Base-by-base conservation (phyloP, 164 flowering plant species). In the Magnolia kwangsiensis region DNA sequence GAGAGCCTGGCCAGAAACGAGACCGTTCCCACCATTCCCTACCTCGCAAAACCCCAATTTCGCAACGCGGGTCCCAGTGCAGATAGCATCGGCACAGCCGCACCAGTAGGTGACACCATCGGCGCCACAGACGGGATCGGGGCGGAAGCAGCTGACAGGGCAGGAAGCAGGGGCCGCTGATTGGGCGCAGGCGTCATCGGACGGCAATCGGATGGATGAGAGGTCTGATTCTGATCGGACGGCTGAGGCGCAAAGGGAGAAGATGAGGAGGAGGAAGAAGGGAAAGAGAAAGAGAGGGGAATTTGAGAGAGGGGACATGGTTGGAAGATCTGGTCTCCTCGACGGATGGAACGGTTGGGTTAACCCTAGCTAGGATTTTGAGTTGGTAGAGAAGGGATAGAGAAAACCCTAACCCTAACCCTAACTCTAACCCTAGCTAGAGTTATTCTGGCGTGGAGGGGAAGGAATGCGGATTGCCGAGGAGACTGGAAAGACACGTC, bases 91-190 rank as follows among this genome's bases (percentile, higher is more conserved):
- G 51, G 86, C 81, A 74, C 92, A 87, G 20, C 94, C 94, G 79
- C 92, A 90, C 90, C 92, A 89, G 80, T 90, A 91, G 18, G 95
- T 91, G 64, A 88, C 88, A n/a, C 92, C 95, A 72, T 91, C 83
- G 21, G 29, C 86, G 69, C 91, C 95, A 77, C 95, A 90, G 6
- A 90, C 92, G 19, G 95, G 92, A 67, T 88, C 90, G n/a, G 92
- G 50, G 1, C 92, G 84, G 75, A 90, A 89, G 81, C 95, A 91
- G 7, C 71, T 84, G 51, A 89, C 82, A 4, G 93, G 91, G 77
- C 91, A 89, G 3, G 82, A 78, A 0, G 65, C 20, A 21, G 87
- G 87, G 18, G 63, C 68, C 14, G 19, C 16, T 2, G 75, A 7
- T 29, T 74, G 59, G 4, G 75, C 24, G 80, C 89, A 82, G 69